Base-by-base conservation (phyloP, 371 early-diverging fungal genomes). In the Mycotypha africana region DNA sequence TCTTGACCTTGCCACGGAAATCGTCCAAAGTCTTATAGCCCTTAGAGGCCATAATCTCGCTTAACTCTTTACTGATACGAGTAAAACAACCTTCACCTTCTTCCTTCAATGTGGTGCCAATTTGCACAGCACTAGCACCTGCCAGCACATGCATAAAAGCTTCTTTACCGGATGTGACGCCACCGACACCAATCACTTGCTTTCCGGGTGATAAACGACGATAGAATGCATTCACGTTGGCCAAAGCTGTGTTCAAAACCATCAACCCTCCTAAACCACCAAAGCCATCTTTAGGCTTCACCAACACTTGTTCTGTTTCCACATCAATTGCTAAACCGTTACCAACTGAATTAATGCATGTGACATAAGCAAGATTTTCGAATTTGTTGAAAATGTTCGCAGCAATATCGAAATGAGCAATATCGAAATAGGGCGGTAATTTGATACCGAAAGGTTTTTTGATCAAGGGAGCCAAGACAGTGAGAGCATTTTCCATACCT, bases 1-100 rank as follows among this genome's bases (percentile, higher is more conserved):
- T 73, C 49, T 70, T 74, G 53, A 74, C 70, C 39, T 74, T 74
- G 48, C 74, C 74, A 53, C 70, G 63, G 65, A 74, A 74, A 39
- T 74, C 70, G 16, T 67, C 64, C 42, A 74, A 33, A 10, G 60
- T 58, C 36, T 55, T 62, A 36, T 74, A 74, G 10, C 66, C 68
- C 58, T 74, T 74, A 12, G 60, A 59, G 15, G 43, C 16, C 74
- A 74, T 70, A 35, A 74, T 67, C 17, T 70, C 74, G 15, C 47
- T 45, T 12, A 74, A 56, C 38, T 74, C 74, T 45, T 66, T 67
- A 35, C 50, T 55, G 30, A 74, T 54, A 47, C 74, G 70, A 35
- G 53, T 62, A 68, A 70, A 74, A 40, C 61, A 47, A 19, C 12
- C 44, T 30, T 68, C 64, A 8, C 74, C 74, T 47, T 74, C 74